Base-by-base conservation (phyloP, 2,329 filamentous ascomycete species). In the Scytalidium sp. region DNA sequence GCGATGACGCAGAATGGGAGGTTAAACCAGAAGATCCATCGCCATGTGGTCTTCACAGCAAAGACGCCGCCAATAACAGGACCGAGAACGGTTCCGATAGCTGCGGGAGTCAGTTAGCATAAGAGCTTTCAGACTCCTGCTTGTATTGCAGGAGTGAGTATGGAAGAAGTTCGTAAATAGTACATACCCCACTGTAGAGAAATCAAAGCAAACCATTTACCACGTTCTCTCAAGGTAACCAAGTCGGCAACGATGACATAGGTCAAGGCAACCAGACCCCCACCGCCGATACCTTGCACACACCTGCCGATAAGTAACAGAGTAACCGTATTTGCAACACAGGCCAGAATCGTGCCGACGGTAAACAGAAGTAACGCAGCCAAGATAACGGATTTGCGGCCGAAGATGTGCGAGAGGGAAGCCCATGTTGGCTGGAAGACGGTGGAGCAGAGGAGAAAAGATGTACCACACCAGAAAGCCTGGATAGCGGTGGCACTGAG, bases 381-480 rank as follows among this genome's bases (percentile, higher is more conserved):
- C 3, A 63, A 41, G 2, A 62, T 46, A 2, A 61, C 52, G 17
- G 51, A 40, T 43, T 61, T 59, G 15, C 58, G 49, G 5, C 56
- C 57, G 41, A 57, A 51, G 19, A 62, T 57, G 29, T 61, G 49
- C 15, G 55, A 62, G 42, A 63, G 56, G 9, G 56, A 56, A 20
- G 55, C 56, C 55, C 50, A 62, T 19, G 66, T 64, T 45, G 80
- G 81, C 58, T 84, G 76, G 41, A 80, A 72, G 36, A 83, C 76
- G 1, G 84, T 82, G 46, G 79, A 82, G 76, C 8, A 36, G 15
- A 88, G 75, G 4, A 88, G 70, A 56, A 85, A 88, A 17, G 81
- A 81, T 4, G 84, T 7, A 80, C 83, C 85, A 13, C 81, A 76
- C 85, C 84, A 88, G 59, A 87, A 88, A 0, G 82, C 81, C 65